A percentile compares a stretch with the other conserved stretches of the same genome.
These are phyloP conservation scores for Eucalyptus viminalis DNA, from an alignment of 345 rosid genomes.

Conservation along the genomic window DNA sequence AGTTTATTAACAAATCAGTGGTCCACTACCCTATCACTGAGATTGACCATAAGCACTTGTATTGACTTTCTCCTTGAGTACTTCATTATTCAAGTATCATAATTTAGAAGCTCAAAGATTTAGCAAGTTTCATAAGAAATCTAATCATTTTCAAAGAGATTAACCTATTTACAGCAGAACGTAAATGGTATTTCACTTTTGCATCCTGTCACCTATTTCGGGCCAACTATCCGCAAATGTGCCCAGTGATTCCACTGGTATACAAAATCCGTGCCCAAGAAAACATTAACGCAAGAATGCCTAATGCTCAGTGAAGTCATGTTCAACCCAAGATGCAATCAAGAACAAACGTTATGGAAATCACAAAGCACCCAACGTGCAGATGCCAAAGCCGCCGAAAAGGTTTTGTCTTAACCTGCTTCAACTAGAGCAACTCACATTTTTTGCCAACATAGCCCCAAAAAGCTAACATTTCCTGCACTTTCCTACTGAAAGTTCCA, in stretches of 20 bases:
- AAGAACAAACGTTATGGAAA: background rate
- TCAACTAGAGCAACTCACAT: background rate
- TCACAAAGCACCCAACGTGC: background rate
- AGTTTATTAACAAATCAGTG: background rate
- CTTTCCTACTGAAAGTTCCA: background rate
- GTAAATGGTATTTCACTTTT: background rate
- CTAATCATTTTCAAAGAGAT: background rate
- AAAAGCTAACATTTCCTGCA: background rate
- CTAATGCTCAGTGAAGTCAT: background rate
- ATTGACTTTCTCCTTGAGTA: background rate
- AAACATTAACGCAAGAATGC: background rate
- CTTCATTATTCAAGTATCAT: background rate
- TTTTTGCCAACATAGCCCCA: background rate
- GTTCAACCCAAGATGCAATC: background rate
- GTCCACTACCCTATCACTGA: background rate
- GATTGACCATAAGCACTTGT: background rate
- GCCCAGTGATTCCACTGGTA: background rate
- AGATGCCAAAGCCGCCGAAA: background rate
- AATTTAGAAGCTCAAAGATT: background rate
- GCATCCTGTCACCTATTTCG: background rate
- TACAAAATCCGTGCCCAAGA: background rate
- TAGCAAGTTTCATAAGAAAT: background rate
- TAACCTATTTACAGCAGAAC: background rate
- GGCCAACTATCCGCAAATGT: background rate
- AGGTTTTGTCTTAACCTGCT: background rate